Percentiles rank a stretch among this genome's conserved stretches.
Conservation (phyloP, 805 yeast species). For the Sugiyamaella chiloensis region DNA sequence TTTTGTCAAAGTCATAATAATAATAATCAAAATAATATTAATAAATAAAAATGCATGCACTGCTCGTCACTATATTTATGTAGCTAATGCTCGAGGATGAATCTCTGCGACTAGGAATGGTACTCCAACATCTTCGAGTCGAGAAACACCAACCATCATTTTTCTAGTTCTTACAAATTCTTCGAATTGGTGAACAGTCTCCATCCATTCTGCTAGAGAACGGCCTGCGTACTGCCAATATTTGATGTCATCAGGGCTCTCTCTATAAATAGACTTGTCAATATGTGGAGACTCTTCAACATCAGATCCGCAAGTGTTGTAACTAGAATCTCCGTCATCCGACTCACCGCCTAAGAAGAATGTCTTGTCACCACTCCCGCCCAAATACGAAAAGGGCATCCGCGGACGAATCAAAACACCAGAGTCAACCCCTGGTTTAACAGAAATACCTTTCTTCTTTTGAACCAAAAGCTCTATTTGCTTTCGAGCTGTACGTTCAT, state of each 20-base stretch:
- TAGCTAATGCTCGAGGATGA: conserved; percentile 21
- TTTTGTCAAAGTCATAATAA: too few species aligned
- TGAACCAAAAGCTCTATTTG: conserved; percentile 16
- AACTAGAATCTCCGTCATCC: conserved; percentile 3
- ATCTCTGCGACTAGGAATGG: conserved; percentile 39
- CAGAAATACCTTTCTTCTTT: neutral
- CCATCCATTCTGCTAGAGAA: conserved; percentile 40
- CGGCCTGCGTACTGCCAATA: conserved; percentile 40
- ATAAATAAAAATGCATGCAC: neutral
- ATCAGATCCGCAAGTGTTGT: conserved; percentile 5
- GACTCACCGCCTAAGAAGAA: conserved; percentile 1
- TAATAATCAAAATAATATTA: neutral
- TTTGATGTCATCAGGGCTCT: conserved; percentile 21
- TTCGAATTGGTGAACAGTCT: conserved; percentile 35
- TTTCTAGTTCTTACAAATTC: conserved; percentile 32
- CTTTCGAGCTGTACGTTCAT: conserved; percentile 17
- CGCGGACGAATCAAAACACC: conserved; percentile 13
- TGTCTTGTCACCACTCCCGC: neutral
- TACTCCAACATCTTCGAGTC: conserved; percentile 32
- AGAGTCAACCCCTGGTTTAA: neutral
- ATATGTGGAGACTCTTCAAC: conserved; percentile 1
- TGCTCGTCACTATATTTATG: conserved; percentile 1
- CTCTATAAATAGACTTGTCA: neutral
- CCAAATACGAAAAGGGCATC: conserved; percentile 20
- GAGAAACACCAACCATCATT: conserved; percentile 25